phyloP scores from a whole-genome alignment of 2,329 filamentous ascomycete genomes.

The Clarireedia paspali region DNA sequence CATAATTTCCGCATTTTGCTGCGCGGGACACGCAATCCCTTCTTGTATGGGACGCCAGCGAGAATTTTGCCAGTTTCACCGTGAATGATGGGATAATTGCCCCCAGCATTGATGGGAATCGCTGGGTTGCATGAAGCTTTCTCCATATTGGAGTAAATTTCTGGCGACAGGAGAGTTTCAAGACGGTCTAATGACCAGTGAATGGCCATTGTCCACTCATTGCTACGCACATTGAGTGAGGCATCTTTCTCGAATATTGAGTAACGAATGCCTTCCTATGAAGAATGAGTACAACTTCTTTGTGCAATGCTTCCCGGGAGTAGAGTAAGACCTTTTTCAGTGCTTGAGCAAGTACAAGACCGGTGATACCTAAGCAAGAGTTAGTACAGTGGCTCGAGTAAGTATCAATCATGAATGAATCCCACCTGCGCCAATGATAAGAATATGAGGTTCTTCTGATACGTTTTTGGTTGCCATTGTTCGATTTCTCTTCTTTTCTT shows the following conservation, averaged over 20 bases:
- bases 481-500: too few species aligned
- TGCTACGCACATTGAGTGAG: constrained; percentile 20
- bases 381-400: too few species aligned
- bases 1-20: not conserved
- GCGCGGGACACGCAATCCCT: not conserved
- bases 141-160: constrained; percentile 24
- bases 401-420: too few species aligned
- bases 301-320: not conserved
- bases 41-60: constrained; percentile 20
- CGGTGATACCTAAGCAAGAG: not conserved
- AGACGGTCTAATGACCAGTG: constrained; percentile 30
- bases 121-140: constrained; percentile 18
- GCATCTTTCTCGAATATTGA: constrained; percentile 29
- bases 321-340: not conserved
- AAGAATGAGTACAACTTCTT: not conserved
- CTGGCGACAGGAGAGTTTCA: constrained; percentile 17
- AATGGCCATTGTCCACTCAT: constrained; percentile 30
- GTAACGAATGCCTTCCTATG: constrained; percentile 22
- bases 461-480: not conserved
- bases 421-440: not conserved
- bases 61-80: constrained; percentile 21
- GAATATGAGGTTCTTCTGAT: not conserved
- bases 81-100: constrained; percentile 11
- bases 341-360: not conserved
- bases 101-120: constrained; percentile 23